Evolutionary conservation across 441 rosid species (phyloP).

Genomic region (Heliophila coronopifolia): DNA sequence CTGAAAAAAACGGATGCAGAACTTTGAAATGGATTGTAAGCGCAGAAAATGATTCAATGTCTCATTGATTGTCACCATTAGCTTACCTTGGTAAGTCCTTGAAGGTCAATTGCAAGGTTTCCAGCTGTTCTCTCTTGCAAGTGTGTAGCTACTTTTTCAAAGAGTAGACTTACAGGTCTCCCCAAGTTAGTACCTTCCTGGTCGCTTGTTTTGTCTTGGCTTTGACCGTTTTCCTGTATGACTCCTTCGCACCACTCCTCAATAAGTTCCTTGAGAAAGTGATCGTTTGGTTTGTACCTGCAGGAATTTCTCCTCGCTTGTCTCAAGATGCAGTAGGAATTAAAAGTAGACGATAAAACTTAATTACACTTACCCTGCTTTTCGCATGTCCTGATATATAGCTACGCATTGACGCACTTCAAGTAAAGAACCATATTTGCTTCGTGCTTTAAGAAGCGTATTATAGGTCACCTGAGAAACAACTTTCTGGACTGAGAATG

Average conservation of each 20-base stretch:
- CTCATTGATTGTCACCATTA: neutral
- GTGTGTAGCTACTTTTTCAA: constrained; percentile 72
- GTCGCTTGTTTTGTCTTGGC: constrained; percentile 31
- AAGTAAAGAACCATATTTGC: constrained; percentile 68
- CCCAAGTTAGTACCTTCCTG: constrained; percentile 34
- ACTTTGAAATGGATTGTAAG: constrained; percentile 8
- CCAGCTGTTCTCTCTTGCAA: constrained; percentile 50
- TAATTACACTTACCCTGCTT: constrained; percentile 60
- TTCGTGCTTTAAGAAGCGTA: constrained; percentile 74
- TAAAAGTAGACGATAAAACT: neutral
- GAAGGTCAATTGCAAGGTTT: constrained; percentile 63
- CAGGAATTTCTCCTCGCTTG: constrained; percentile 15
- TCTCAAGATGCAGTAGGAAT: constrained; percentile 2
- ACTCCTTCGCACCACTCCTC: constrained; percentile 99
- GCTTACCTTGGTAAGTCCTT: constrained; percentile 67
- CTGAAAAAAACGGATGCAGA: constrained; percentile 42
- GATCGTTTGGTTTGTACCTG: constrained; percentile 78
- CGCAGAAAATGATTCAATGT: neutral
- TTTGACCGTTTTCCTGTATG: constrained; percentile 42
- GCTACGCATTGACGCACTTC: constrained; percentile 88
- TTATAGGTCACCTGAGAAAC: constrained; percentile 76
- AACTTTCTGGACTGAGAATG: constrained; percentile 16
- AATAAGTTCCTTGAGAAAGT: constrained; percentile 70
- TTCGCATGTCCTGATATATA: constrained; percentile 85
- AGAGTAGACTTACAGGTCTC: constrained; percentile 54